Conservation (phyloP, 1,284 basidiomycete species). For the Blastosporella zonata region DNA sequence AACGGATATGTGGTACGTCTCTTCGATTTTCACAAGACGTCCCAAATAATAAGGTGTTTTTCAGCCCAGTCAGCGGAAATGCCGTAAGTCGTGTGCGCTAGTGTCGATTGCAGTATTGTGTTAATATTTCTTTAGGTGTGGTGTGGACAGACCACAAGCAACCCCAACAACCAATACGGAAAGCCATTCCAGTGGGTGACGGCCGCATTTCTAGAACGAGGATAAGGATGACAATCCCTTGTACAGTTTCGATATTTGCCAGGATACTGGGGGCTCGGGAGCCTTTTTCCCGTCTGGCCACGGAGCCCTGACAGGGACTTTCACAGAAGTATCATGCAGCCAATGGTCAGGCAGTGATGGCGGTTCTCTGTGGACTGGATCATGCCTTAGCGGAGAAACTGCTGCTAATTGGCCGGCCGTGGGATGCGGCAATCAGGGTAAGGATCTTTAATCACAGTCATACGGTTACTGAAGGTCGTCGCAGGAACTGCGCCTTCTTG, state of each 20-base stretch:
- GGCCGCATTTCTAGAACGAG: neutral
- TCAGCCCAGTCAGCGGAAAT: conserved; percentile 43
- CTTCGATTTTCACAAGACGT: neutral
- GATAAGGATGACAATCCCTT: neutral
- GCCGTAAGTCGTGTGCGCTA: conserved; percentile 23
- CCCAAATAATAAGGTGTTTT: neutral
- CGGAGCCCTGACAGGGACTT: conserved; percentile 50
- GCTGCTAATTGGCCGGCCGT: conserved; percentile 48
- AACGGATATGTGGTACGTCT: conserved; percentile 45
- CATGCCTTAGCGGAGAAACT: conserved; percentile 47
- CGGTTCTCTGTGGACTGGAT: conserved; percentile 40
- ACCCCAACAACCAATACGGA: conserved; percentile 41
- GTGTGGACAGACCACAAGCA: conserved; percentile 49
- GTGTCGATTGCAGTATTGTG: neutral
- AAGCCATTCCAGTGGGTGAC: conserved; percentile 46
- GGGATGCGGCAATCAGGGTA: conserved; percentile 56
- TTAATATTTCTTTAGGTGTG: conserved; percentile 33
- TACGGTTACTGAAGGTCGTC: conserved; percentile 3
- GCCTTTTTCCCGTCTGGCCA: conserved; percentile 58
- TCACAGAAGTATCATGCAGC: conserved; percentile 52
- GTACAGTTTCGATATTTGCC: conserved; percentile 56
- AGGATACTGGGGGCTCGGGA: conserved; percentile 49
- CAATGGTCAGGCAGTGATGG: conserved; percentile 55
- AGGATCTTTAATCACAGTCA: conserved; percentile 12
- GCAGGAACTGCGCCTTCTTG: conserved; percentile 30